Evolutionary conservation across 2,329 filamentous ascomycete species (phyloP), one percentile per base, ranked within the genome.

Genomic region (Colletotrichum melonis): DNA sequence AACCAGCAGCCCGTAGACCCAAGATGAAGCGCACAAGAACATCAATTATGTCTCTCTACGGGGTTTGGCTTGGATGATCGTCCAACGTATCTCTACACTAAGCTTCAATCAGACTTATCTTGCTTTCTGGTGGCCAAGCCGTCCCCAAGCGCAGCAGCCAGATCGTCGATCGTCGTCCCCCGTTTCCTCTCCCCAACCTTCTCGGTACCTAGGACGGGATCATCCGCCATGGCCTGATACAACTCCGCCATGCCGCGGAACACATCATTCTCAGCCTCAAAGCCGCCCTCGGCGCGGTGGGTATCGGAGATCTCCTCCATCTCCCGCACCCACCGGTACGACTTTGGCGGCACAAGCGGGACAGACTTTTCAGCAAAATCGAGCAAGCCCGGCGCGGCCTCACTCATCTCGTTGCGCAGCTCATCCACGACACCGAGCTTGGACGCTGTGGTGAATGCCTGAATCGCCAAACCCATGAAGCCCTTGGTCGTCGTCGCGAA

Each of bases 271-370:
- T 84, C 82, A 14, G 80, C 80, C 5, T 81, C 81, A 79, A 92
- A 94, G 0, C 92, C 92, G 0, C 91, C 92, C 60, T 92, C 91
- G 35, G 89, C 87, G 5, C 83, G 82, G 79, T 94, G 92, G 2
- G 92, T 93, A 67, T 87, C 83, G 2, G 88, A 89, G 78, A 95
- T 94, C 85, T 95, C 91, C 76, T 91, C 88, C 93, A 95, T 95
- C 84, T 95, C 93, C 32, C 87, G 85, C 0, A 94, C 91, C 93
- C 93, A 95, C 8, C 93, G 86, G 80, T 94, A 95, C n/a, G 93
- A 93, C 82, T 95, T 95, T 5, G 91, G 90, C 26, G 92, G 87
- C 88, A 95, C 93, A 19, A 81, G 83, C 2, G 88, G 84, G 7
- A 94, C 83, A 2, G 87, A 83, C 35, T 79, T 84, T 76, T 89